Base-by-base conservation (phyloP, 75 land plant genomes). In the Pinus taeda region DNA sequence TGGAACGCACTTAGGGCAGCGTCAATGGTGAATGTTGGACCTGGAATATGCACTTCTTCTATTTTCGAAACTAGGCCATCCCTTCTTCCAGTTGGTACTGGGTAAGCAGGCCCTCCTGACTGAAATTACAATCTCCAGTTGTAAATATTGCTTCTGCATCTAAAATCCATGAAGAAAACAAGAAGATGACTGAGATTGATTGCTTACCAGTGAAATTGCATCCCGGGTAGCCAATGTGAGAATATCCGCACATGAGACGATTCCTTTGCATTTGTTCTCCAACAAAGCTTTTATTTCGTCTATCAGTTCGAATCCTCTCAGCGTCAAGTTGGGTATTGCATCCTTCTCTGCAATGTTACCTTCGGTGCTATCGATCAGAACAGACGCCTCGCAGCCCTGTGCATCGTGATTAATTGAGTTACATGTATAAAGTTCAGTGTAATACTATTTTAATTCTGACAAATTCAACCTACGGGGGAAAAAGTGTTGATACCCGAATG, bases 241-340 rank as follows among this genome's bases (percentile, higher is more conserved):
- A 15, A 80, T 61, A 37, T 80, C 82, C 6, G 82, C 80, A 57
- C 82, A 80, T 6, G 82, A 80, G 53, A 80, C 82, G 2, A 2
- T 77, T 4, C 56, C 39, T 3, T 73, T 81, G 57, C 82, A 80
- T 24, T 20, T 70, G 3, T 73, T 55, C 39, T 80, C 82, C 81
- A 80, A 18, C 12, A 71, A 58, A 13, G 42, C 71, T 55, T 80
- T 80, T 15, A 77, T 64, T 20, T 77, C 72, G 29, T 80, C 80
- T 21, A 80, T 76, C 20, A 78, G 20, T 6, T 80, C 58, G 30
- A 79, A 78, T 55, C 81, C 82, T 49, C 82, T 37, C 26, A 80
- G 49, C 22, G 70, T 77, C 33, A 22, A 36, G 26, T 80, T 80
- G 17, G 80, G 71, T 20, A 26, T 57, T 3, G 80, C 71, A 30